phyloP scores from a whole-genome alignment of 2,329 filamentous ascomycete genomes.

The Rhinocladiella mackenziei region DNA sequence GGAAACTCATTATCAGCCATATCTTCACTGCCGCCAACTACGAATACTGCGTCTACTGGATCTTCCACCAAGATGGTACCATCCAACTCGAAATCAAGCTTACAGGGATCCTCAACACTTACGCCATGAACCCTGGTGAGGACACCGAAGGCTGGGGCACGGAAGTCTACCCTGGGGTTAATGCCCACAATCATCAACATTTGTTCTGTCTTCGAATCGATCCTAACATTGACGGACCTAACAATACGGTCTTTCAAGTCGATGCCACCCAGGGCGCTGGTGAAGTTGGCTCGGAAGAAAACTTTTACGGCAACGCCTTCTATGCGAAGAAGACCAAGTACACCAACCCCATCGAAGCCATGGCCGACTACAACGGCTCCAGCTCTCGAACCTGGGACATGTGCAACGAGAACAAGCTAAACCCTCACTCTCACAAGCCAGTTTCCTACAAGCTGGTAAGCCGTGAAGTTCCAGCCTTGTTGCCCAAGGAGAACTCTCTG shows the following conservation, averaged over 20 bases:
- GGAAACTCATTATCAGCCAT: constrained; percentile 82
- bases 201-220: constrained; percentile 88
- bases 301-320: constrained; percentile 87
- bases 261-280: constrained; percentile 69
- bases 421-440: constrained; percentile 80
- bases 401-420: constrained; percentile 75
- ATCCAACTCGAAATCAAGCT: constrained; percentile 89
- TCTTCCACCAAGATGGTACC: constrained; percentile 87
- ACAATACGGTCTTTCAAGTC: constrained; percentile 80
- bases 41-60: constrained; percentile 85
- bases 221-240: constrained; percentile 77
- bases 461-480: constrained; percentile 70
- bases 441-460: constrained; percentile 86
- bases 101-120: constrained; percentile 90
- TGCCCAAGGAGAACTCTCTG: constrained; percentile 75
- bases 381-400: constrained; percentile 89
- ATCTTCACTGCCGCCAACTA: constrained; percentile 96
- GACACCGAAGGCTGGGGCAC: constrained; percentile 85
- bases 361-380: constrained; percentile 74
- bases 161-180: constrained; percentile 84
- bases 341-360: constrained; percentile 62
- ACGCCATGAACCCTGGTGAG: constrained; percentile 73
- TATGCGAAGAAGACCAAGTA: constrained; percentile 80
- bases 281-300: constrained; percentile 74
- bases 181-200: constrained; percentile 94